Conservation (phyloP, 2,329 filamentous ascomycete species). For the Bipolaris oryzae region DNA sequence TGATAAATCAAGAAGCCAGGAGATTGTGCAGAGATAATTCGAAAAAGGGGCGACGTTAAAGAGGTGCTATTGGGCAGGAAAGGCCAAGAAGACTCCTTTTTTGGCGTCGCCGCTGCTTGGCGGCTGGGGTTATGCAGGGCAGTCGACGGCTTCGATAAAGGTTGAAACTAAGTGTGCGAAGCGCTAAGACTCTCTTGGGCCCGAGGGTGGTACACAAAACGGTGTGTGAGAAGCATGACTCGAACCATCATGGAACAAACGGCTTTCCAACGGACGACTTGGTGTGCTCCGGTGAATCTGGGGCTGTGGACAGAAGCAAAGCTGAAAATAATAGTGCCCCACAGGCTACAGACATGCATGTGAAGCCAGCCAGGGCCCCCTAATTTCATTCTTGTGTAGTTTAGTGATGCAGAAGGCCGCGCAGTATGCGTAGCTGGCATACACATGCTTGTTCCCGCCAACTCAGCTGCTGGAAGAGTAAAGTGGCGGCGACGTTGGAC, state of each 20-base stretch:
- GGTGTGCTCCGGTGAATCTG: neutral
- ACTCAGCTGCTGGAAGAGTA: neutral
- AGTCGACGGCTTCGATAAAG: neutral
- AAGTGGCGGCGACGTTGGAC: neutral
- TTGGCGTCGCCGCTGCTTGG: constrained; percentile 12
- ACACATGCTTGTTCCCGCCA: no score
- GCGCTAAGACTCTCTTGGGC: no score
- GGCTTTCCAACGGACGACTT: no score
- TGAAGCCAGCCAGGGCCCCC: neutral
- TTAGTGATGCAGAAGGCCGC: neutral
- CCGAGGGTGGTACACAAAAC: neutral
- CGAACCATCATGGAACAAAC: neutral
- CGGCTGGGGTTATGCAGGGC: neutral
- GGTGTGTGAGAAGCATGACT: neutral
- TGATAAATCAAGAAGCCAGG: constrained; percentile 11
- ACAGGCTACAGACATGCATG: neutral
- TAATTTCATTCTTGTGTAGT: neutral
- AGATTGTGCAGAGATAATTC: constrained; percentile 13
- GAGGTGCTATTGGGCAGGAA: constrained; percentile 12
- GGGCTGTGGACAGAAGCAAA: neutral
- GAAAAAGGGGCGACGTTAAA: constrained; percentile 12
- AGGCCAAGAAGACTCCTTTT: constrained; percentile 6
- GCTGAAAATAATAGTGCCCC: neutral
- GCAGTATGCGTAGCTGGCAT: neutral
- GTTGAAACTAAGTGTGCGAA: neutral